Base-by-base conservation (phyloP, 1,284 basidiomycete genomes). In the Meira miltonrushii region DNA sequence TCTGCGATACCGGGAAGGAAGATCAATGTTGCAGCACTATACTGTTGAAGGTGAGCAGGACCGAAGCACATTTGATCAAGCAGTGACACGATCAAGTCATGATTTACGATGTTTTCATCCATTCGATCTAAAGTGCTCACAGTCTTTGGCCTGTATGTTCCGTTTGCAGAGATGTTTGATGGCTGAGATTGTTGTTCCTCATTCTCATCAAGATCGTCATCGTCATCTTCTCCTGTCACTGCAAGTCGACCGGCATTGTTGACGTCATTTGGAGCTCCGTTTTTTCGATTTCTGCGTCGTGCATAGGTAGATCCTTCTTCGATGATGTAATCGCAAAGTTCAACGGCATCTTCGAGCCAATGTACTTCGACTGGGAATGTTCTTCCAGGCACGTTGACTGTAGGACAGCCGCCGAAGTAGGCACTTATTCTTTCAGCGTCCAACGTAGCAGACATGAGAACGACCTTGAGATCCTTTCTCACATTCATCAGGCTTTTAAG, bases 401-500 rank as follows among this genome's bases (percentile, higher is more conserved):
- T 86, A 0, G 92, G 92, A 75, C 93, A 96, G 25, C 87, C 87
- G 19, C 88, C 90, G 75, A 98, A 97, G 80, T 90, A 98, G 21
- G 80, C 81, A n/a, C 92, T 90, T 54, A 98, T 87, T 79, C 96
- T 94, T 61, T 93, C 88, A 17, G 78, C 89, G 72, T 99, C 92
- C 33, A 97, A 83, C 0, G 95, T 99, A 0, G 95, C 95, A 23
- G 92, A 96, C 95, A 99, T 99, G 57, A 98, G 84, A 38, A 98
- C 85, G 37, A 99, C 85, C 79, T 90, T 94, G 53, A 99, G 82
- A 69, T 94, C 87, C 48, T 86, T 85, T 21, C 91, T 84, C 64
- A 88, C 85, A 55, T 84, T 80, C 48, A 97, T 79, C 19, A 98
- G 81, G n/a, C 89, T 88, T 79, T 92, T 93, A 58, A 99, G 83